phyloP scores from a whole-genome alignment of 495 filamentous ascomycete species.

The Hypoxylon crocopeplum region DNA sequence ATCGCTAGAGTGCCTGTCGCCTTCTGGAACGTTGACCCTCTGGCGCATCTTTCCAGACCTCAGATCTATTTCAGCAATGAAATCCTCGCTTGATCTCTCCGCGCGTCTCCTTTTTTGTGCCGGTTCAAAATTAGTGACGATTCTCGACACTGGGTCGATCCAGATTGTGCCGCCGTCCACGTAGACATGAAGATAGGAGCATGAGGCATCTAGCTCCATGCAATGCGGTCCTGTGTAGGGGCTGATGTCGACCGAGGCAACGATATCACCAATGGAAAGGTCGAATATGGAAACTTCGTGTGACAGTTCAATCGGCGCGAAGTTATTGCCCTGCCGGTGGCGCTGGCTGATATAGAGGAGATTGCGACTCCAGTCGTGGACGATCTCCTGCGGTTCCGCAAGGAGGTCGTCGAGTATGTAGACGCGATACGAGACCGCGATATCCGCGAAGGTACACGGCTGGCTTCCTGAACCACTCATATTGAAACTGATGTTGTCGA shows the following conservation, averaged over 20 bases:
- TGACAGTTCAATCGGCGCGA: conserved; percentile 33
- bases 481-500: conserved; percentile 1
- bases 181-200: conserved; percentile 33
- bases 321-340: conserved; percentile 30
- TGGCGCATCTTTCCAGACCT: conserved; percentile 38
- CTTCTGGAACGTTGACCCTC: conserved; percentile 34
- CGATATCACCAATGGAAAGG: conserved; percentile 21
- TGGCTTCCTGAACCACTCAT: conserved; percentile 21
- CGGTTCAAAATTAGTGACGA: conserved; percentile 30
- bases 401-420: conserved; percentile 40
- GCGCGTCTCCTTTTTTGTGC: conserved; percentile 14
- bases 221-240: conserved; percentile 35
- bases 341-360: conserved; percentile 36
- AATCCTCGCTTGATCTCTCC: conserved; percentile 28
- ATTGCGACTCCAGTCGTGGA: conserved; percentile 34
- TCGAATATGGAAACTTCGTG: conserved; percentile 33
- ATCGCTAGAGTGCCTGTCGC: conserved; percentile 26
- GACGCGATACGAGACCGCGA: conserved; percentile 33
- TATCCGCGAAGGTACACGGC: conserved; percentile 29
- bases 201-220: conserved; percentile 28
- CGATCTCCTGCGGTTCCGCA: conserved; percentile 37
- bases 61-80: conserved; percentile 35
- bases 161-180: conserved; percentile 33
- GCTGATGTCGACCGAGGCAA: conserved; percentile 28
- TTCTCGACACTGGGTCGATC: conserved; percentile 30